phyloP scores from a whole-genome alignment of 2,329 filamentous ascomycete genomes.

The Claviceps sp. region DNA sequence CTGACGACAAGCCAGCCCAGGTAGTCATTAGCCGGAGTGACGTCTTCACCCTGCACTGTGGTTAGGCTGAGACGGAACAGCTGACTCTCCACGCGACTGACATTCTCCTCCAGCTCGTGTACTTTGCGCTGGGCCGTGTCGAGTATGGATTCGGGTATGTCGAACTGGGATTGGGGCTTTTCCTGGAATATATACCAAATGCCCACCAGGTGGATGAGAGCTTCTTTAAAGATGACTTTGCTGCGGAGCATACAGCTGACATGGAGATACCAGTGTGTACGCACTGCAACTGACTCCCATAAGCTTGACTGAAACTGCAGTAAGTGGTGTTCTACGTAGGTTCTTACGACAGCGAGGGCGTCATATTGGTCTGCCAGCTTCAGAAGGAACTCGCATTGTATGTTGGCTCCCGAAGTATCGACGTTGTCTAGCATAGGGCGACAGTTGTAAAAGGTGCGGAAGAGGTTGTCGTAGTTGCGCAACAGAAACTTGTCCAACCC shows the following conservation, averaged over 20 bases:
- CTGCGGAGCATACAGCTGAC: slow-evolving; percentile 76
- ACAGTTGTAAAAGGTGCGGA: slow-evolving; percentile 93
- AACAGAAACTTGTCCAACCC: slow-evolving; percentile 54
- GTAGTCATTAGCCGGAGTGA: slow-evolving; percentile 66
- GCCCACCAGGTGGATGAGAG: slow-evolving; percentile 84
- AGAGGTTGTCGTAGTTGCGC: slow-evolving; percentile 89
- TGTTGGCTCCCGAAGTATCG: too few relatives aligned
- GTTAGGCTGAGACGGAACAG: slow-evolving; percentile 72
- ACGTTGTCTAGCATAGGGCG: slow-evolving; percentile 39
- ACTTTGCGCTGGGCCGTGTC: slow-evolving; percentile 93
- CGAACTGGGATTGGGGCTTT: slow-evolving; percentile 51
- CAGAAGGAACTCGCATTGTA: slow-evolving; percentile 36
- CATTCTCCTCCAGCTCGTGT: slow-evolving; percentile 75
- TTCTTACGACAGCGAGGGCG: slow-evolving; percentile 73
- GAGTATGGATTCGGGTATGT: slow-evolving; percentile 62
- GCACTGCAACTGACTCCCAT: slow-evolving; percentile 95
- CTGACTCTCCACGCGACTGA: slow-evolving; percentile 65
- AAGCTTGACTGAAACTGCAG: slow-evolving; percentile 81
- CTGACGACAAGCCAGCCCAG: slow-evolving; percentile 82
- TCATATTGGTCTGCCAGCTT: slow-evolving; percentile 91
- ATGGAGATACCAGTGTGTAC: slow-evolving; percentile 69
- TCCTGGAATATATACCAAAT: slow-evolving; percentile 78
- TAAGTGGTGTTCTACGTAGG: slow-evolving; percentile 84
- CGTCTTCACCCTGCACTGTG: slow-evolving; percentile 68
- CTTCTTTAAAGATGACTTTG: slow-evolving; percentile 74